Conservation (phyloP, 192 early-diverging fungal species). For the Radiomyces spectabilis region DNA sequence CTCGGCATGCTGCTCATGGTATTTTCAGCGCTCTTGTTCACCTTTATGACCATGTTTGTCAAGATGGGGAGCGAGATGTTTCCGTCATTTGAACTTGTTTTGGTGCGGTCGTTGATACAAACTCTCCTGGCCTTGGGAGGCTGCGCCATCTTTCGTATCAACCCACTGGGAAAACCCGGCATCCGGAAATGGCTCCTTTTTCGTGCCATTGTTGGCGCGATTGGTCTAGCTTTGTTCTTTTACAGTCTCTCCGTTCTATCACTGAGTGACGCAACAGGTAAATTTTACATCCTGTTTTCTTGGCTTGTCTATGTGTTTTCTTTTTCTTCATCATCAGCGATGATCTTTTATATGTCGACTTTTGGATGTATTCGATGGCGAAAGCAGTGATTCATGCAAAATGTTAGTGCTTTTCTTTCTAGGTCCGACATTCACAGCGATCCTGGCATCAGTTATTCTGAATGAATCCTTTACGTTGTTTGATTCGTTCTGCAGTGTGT, state of each 20-base stretch:
- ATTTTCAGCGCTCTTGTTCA: slow-evolving; percentile 60
- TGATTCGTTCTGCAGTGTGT: slow-evolving; percentile 41
- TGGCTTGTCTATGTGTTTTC: neutral
- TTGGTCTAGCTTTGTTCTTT: slow-evolving; percentile 63
- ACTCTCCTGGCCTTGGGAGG: slow-evolving; percentile 41
- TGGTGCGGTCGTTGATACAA: slow-evolving; percentile 63
- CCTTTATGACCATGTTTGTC: slow-evolving; percentile 60
- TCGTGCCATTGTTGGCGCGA: slow-evolving; percentile 52
- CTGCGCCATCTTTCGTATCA: slow-evolving; percentile 38
- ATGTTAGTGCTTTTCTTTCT: slow-evolving; percentile 66
- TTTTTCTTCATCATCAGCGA: too few species aligned
- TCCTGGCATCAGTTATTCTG: slow-evolving; percentile 49
- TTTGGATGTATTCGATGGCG: too few species aligned
- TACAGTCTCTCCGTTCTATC: slow-evolving; percentile 57
- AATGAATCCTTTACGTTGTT: slow-evolving; percentile 51
- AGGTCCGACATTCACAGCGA: slow-evolving; percentile 60
- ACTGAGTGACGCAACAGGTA: slow-evolving; percentile 58
- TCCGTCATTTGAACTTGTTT: slow-evolving; percentile 59
- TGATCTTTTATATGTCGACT: too few species aligned
- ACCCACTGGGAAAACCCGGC: slow-evolving; percentile 43
- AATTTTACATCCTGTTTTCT: neutral
- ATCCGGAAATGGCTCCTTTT: slow-evolving; percentile 48
- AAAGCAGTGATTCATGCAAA: too few species aligned
- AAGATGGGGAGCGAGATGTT: slow-evolving; percentile 47
- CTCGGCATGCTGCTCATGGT: slow-evolving; percentile 46